These are phyloP conservation scores for Kwoniella dejecticola DNA, from an alignment of 768 basidiomycete species.

Conservation along the genomic window DNA sequence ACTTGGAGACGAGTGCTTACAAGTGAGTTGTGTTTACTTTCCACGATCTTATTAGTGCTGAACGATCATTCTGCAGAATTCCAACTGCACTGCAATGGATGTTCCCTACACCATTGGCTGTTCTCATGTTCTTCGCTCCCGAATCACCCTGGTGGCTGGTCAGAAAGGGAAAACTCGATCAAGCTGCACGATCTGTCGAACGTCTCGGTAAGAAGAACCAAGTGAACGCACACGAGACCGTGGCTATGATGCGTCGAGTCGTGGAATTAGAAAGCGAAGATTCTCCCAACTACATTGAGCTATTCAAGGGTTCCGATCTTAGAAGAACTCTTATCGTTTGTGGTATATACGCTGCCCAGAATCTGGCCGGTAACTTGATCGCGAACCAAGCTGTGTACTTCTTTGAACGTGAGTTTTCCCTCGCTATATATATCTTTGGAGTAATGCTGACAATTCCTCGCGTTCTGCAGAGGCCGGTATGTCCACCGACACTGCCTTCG, in stretches of 20 bases:
- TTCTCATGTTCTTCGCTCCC: constrained; percentile 48
- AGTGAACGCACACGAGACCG: constrained; percentile 28
- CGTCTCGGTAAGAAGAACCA: constrained; percentile 31
- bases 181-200: constrained; percentile 37
- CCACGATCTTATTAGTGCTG: background rate
- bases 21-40: constrained; percentile 28
- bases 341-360: constrained; percentile 46
- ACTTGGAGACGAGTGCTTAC: constrained; percentile 28
- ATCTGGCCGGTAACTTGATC: constrained; percentile 46
- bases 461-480: constrained; percentile 39
- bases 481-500: constrained; percentile 33
- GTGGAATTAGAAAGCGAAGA: constrained; percentile 29
- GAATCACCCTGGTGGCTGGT: constrained; percentile 54
- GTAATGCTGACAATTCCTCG: background rate
- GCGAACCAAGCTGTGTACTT: constrained; percentile 44
- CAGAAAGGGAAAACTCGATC: constrained; percentile 41
- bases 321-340: constrained; percentile 45
- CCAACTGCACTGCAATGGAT: constrained; percentile 50
- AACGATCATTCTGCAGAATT: constrained; percentile 20
- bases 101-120: constrained; percentile 46
- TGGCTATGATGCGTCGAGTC: constrained; percentile 54
- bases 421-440: background rate
- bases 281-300: constrained; percentile 38
- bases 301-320: constrained; percentile 43
- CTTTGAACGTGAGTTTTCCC: constrained; percentile 34